Percentiles rank a stretch among this genome's conserved stretches.
Evolutionary conservation across 192 early-diverging fungal species (phyloP).

Genomic region (Backusella tuberculispora): DNA sequence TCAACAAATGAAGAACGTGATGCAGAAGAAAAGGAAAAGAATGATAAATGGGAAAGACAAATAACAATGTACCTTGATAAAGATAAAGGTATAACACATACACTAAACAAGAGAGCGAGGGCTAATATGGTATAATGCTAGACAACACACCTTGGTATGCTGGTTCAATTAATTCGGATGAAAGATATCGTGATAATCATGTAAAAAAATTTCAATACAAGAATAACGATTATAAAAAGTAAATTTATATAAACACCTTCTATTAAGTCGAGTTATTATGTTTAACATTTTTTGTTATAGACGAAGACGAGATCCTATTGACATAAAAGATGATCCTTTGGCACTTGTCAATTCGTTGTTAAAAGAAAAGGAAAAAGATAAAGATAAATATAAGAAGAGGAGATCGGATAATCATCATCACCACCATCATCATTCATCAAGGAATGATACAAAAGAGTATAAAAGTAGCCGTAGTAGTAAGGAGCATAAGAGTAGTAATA

Average conservation of each 20-base stretch:
- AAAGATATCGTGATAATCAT: conserved; percentile 26
- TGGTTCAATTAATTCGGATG: neutral
- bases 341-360: conserved; percentile 27
- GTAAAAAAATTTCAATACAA: conserved; percentile 15
- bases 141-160: conserved; percentile 43
- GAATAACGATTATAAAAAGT: conserved; percentile 23
- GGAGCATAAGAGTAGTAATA: neutral
- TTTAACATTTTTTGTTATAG: neutral
- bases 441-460: neutral
- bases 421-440: neutral
- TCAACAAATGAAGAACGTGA: conserved; percentile 57
- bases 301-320: conserved; percentile 24
- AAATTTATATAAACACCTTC: conserved; percentile 6
- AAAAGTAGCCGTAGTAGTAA: conserved; percentile 1
- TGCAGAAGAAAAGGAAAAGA: conserved; percentile 56
- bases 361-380: conserved; percentile 21
- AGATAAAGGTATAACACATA: conserved; percentile 34
- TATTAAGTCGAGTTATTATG: neutral
- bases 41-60: conserved; percentile 58
- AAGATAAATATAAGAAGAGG: conserved; percentile 22
- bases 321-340: conserved; percentile 49
- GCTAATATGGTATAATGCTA: neutral
- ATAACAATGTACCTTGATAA: conserved; percentile 72
- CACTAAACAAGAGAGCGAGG: too few species aligned
- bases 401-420: neutral